These are phyloP conservation scores for Phaeophleospora eucalypticola DNA, from an alignment of 2,329 filamentous ascomycete genomes.

Conservation along the genomic window DNA sequence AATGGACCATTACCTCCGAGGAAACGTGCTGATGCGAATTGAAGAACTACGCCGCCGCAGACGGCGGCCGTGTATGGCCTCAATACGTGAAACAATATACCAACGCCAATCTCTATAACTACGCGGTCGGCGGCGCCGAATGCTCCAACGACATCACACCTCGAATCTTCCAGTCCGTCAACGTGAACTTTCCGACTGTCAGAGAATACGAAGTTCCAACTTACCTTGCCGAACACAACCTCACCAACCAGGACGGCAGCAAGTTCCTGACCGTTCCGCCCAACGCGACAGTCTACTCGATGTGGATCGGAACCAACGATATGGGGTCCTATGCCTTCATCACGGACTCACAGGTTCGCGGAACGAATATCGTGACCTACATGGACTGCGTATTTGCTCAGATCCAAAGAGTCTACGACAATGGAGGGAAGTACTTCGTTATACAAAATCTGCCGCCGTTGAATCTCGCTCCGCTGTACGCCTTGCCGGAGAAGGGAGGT, in stretches of 20 bases:
- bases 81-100: conserved; percentile 61
- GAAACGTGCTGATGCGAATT: too few relatives aligned
- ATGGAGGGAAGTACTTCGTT: conserved; percentile 67
- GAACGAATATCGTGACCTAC: conserved; percentile 61
- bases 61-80: conserved; percentile 66
- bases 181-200: conserved; percentile 55
- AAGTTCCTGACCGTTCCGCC: conserved; percentile 43
- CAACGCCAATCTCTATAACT: conserved; percentile 49
- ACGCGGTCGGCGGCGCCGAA: conserved; percentile 65
- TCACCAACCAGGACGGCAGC: conserved; percentile 34
- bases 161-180: conserved; percentile 50
- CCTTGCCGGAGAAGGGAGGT: conserved; percentile 21
- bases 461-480: conserved; percentile 65
- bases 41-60: conserved; percentile 48
- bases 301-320: conserved; percentile 83
- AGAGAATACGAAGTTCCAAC: conserved; percentile 45
- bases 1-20: too few relatives aligned
- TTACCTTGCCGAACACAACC: conserved; percentile 42
- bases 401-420: conserved; percentile 60
- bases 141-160: conserved; percentile 66
- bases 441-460: conserved; percentile 68
- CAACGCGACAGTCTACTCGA: conserved; percentile 64
- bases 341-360: conserved; percentile 57
- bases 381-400: conserved; percentile 63
- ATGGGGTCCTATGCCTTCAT: conserved; percentile 64